These are phyloP conservation scores for Physcia stellaris DNA, from an alignment of 495 filamentous ascomycete species.

Conservation along the genomic window DNA sequence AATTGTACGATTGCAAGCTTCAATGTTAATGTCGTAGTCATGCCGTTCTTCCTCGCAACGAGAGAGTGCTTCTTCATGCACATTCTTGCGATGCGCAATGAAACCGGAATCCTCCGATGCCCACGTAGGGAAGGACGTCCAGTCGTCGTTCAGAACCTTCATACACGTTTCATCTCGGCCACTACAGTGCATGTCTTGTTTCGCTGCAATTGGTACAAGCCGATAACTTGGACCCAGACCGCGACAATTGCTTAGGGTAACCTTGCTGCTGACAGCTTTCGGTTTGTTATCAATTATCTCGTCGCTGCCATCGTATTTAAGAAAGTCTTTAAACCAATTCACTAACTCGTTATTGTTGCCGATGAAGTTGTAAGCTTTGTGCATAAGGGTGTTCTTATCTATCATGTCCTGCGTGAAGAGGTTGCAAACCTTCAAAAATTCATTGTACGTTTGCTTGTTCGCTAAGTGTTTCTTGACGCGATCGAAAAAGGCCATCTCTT, in stretches of 20 bases:
- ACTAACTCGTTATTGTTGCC: slow-evolving; percentile 78
- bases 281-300: slow-evolving; percentile 69
- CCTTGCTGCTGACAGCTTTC: slow-evolving; percentile 53
- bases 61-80: slow-evolving; percentile 82
- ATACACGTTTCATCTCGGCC: slow-evolving; percentile 90
- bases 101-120: slow-evolving; percentile 97
- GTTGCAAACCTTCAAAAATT: slow-evolving; percentile 93
- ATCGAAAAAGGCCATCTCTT: slow-evolving; percentile 90
- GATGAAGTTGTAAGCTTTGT: slow-evolving; percentile 74
- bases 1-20: slow-evolving; percentile 82
- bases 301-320: slow-evolving; percentile 55
- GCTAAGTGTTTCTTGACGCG: slow-evolving; percentile 90
- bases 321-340: slow-evolving; percentile 68
- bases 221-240: slow-evolving; percentile 90
- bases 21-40: slow-evolving; percentile 97
- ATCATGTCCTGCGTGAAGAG: slow-evolving; percentile 85
- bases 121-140: slow-evolving; percentile 98
- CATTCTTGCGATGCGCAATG: slow-evolving; percentile 93
- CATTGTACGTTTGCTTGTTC: slow-evolving; percentile 80
- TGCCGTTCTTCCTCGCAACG: slow-evolving; percentile 96
- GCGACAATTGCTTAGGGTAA: slow-evolving; percentile 85
- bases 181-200: slow-evolving; percentile 73
- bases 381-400: slow-evolving; percentile 61
- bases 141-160: slow-evolving; percentile 87
- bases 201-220: slow-evolving; percentile 76